phyloP scores from a whole-genome alignment of 2,329 filamentous ascomycete species.

The Calonectria pseudoturangicola region DNA sequence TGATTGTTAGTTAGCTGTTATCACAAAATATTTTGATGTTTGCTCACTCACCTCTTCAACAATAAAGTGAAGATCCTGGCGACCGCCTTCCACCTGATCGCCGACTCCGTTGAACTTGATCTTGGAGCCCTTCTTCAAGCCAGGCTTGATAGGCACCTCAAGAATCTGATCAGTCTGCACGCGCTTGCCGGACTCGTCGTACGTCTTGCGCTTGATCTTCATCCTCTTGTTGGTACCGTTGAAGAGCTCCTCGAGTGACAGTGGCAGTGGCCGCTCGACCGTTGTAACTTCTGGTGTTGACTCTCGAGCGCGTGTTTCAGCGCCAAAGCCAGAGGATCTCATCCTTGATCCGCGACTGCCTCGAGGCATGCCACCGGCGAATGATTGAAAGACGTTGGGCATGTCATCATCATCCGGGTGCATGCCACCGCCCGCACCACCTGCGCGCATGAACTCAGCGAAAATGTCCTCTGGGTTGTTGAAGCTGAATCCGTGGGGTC shows the following conservation, averaged over 20 bases:
- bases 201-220: conserved; percentile 98
- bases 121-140: conserved; percentile 96
- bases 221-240: conserved; percentile 95
- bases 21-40: not conserved
- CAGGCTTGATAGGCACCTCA: conserved; percentile 96
- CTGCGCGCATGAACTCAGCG: conserved; percentile 82
- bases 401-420: conserved; percentile 67
- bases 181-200: conserved; percentile 89
- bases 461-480: conserved; percentile 90
- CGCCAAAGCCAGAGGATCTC: conserved; percentile 64
- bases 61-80: conserved; percentile 96
- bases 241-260: conserved; percentile 92
- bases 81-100: conserved; percentile 96
- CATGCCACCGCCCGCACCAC: conserved; percentile 63
- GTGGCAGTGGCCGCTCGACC: conserved; percentile 86
- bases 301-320: conserved; percentile 56
- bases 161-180: conserved; percentile 91
- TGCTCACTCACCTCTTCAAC: conserved; percentile 86
- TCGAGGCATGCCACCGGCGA: conserved; percentile 63
- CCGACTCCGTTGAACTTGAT: conserved; percentile 99
- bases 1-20: conserved; percentile 62
- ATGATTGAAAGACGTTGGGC: conserved; percentile 73
- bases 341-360: conserved; percentile 64
- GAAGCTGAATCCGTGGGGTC: conserved; percentile 83
- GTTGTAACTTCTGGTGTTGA: conserved; percentile 90